Percentiles rank a stretch among this genome's conserved stretches.
Evolutionary conservation across 108 stramenopile species (phyloP).

Genomic region (Schizochytrium sp.): DNA sequence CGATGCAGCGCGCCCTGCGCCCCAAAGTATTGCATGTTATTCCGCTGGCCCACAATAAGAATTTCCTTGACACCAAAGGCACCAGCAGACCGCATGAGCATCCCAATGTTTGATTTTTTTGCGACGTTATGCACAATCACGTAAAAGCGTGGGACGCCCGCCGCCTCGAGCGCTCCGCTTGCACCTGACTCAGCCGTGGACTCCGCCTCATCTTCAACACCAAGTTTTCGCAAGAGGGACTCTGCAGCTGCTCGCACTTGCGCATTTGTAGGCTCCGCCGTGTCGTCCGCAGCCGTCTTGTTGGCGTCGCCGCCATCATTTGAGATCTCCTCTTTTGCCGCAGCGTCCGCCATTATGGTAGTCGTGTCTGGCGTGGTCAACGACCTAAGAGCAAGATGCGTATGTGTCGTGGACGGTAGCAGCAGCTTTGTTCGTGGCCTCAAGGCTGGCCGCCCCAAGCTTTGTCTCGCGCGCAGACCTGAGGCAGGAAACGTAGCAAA

Average conservation of each 20-base stretch:
- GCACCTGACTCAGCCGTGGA: background rate
- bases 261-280: background rate
- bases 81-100: background rate
- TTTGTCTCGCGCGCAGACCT: too few species aligned
- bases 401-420: too few species aligned
- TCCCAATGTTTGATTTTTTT: constrained; percentile 21
- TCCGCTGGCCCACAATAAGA: background rate
- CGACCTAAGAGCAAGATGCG: too few species aligned
- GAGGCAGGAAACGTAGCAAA: too few species aligned
- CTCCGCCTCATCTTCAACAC: background rate
- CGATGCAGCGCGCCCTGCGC: background rate
- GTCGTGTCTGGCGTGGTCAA: too few species aligned
- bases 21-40: background rate
- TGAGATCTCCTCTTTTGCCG: too few species aligned
- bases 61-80: constrained; percentile 23
- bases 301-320: too few species aligned
- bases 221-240: background rate
- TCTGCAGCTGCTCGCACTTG: background rate
- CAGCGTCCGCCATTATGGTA: too few species aligned
- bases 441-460: too few species aligned
- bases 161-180: background rate
- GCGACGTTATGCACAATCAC: constrained; percentile 1
- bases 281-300: too few species aligned
- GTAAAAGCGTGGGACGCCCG: background rate
- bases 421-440: too few species aligned